Conservation (phyloP, 129 eudicot genomes). For the Sambucus nigra region DNA sequence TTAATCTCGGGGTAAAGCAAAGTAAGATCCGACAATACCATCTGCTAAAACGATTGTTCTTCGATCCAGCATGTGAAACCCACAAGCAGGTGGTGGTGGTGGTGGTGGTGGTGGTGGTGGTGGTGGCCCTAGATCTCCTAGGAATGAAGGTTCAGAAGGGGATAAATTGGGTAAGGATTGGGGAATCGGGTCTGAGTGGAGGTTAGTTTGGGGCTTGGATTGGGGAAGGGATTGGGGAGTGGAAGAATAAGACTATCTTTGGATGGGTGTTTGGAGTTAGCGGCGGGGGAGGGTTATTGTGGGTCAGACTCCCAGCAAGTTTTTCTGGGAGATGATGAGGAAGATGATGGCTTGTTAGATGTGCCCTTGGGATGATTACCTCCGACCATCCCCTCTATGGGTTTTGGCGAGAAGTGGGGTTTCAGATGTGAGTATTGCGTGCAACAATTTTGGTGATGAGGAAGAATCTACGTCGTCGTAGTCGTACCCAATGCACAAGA, state of each 20-base stretch:
- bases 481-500: no score
- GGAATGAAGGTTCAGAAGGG: conserved; percentile 11
- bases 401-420: no score
- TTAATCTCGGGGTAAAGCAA: conserved; percentile 73
- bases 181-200: conserved; percentile 18
- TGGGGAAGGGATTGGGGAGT: conserved; percentile 26
- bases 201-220: conserved; percentile 30
- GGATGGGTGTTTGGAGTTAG: not conserved
- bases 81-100: conserved; percentile 71
- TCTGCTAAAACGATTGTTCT: conserved; percentile 68
- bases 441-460: no score
- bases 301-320: conserved; percentile 38
- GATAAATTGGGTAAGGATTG: conserved; percentile 11
- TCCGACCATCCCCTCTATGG: conserved; percentile 83
- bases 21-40: conserved; percentile 72
- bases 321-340: conserved; percentile 42
- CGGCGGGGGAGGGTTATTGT: conserved; percentile 3
- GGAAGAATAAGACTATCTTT: conserved; percentile 25
- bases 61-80: conserved; percentile 89
- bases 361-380: conserved; percentile 39
- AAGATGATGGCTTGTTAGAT: conserved; percentile 32
- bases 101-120: no score
- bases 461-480: no score
- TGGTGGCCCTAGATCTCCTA: conserved; percentile 24
- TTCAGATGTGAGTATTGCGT: no score